Percentiles rank a stretch among this genome's conserved stretches.
phyloP scores from a whole-genome alignment of 768 basidiomycete genomes.

The Filobasidium floriforme region DNA sequence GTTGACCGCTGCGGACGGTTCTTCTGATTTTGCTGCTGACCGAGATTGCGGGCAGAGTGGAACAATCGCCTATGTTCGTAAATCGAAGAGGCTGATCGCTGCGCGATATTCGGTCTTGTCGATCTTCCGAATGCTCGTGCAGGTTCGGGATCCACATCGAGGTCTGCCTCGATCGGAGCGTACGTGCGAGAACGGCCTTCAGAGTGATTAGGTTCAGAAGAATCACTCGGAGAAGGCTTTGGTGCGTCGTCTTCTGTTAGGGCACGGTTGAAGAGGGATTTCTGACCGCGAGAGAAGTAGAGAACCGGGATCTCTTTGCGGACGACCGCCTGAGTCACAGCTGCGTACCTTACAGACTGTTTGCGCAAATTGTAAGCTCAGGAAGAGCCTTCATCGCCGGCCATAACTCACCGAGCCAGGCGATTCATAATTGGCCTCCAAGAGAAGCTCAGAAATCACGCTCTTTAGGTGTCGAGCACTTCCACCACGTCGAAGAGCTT shows the following conservation, averaged over 20 bases:
- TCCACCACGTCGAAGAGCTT: conserved; percentile 71
- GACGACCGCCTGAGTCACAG: conserved; percentile 66
- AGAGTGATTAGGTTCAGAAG: background rate
- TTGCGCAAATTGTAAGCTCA: conserved; percentile 2
- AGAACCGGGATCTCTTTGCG: conserved; percentile 57
- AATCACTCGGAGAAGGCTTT: background rate
- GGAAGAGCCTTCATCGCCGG: background rate
- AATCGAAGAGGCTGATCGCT: background rate
- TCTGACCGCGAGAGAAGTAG: conserved; percentile 58
- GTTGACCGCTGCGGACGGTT: background rate
- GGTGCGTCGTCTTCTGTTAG: conserved; percentile 33
- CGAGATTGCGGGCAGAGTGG: background rate
- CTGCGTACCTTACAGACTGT: conserved; percentile 71
- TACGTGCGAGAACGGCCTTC: background rate
- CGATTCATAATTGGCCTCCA: conserved; percentile 74
- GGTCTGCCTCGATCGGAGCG: background rate
- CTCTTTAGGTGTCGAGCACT: conserved; percentile 84
- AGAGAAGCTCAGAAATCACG: conserved; percentile 74
- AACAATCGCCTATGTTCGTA: background rate
- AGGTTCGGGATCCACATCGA: background rate
- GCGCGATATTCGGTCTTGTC: background rate
- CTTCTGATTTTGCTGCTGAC: background rate
- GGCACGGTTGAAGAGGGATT: conserved; percentile 31
- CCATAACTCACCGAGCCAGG: conserved; percentile 38
- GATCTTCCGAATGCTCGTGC: background rate